A percentile compares a stretch with the other conserved stretches of the same genome.
These are phyloP conservation scores for Musa itinerans DNA, from an alignment of 176 grass and related monocot species.

Conservation along the genomic window DNA sequence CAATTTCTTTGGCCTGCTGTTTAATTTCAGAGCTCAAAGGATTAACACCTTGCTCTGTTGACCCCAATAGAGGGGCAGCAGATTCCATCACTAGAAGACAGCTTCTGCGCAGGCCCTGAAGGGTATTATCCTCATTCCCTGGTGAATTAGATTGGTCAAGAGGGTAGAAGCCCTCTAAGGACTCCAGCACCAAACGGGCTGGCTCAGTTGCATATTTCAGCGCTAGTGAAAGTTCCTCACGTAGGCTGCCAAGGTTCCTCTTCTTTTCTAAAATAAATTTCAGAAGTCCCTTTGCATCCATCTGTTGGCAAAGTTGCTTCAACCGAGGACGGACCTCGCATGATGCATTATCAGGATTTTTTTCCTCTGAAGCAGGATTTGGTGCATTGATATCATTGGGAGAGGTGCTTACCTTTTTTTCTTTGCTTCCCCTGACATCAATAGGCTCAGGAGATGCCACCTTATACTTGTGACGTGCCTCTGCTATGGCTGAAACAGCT, in stretches of 20 bases:
- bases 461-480: conserved; percentile 61
- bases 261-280: conserved; percentile 66
- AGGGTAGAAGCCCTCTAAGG: conserved; percentile 72
- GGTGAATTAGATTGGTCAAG: conserved; percentile 25
- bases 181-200: conserved; percentile 72
- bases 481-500: conserved; percentile 56
- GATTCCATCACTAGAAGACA: conserved; percentile 85
- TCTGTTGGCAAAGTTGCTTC: conserved; percentile 82
- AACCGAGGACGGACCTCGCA: conserved; percentile 39
- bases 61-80: conserved; percentile 41
- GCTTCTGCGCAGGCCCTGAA: conserved; percentile 61
- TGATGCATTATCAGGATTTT: conserved; percentile 36
- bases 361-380: conserved; percentile 43
- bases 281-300: conserved; percentile 73
- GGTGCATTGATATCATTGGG: conserved; percentile 45
- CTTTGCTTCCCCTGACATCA: conserved; percentile 57
- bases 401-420: conserved; percentile 62
- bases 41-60: conserved; percentile 37
- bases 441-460: conserved; percentile 64
- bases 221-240: conserved; percentile 56
- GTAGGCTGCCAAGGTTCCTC: conserved; percentile 53
- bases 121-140: conserved; percentile 37
- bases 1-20: conserved; percentile 65
- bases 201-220: conserved; percentile 78
- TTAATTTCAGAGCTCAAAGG: conserved; percentile 86